These are phyloP conservation scores for Suillus placidus DNA, from an alignment of 768 basidiomycete genomes.

Conservation along the genomic window DNA sequence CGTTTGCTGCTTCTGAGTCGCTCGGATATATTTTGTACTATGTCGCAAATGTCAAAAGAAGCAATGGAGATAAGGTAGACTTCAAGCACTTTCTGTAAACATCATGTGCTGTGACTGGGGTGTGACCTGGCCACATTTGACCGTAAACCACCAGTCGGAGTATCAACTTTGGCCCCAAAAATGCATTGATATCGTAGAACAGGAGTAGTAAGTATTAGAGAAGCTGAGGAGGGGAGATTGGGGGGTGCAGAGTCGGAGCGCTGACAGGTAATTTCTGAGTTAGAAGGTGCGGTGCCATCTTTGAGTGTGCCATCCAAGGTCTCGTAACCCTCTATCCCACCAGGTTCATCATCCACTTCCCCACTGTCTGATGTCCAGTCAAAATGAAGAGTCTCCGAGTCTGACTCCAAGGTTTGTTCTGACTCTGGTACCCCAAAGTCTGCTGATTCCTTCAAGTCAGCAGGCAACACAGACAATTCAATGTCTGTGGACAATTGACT, in stretches of 20 bases:
- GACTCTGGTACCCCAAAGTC: neutral
- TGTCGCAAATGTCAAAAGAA: neutral
- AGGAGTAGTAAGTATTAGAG: neutral
- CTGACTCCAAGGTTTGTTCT: neutral
- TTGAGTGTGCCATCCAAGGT: neutral
- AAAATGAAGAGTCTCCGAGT: neutral
- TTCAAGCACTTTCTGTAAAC: neutral
- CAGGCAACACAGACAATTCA: no score
- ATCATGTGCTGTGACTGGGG: conserved; percentile 7
- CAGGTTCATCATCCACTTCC: neutral
- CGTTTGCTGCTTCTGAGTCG: neutral
- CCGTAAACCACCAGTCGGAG: neutral
- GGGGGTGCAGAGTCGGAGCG: neutral
- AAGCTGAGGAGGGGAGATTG: neutral
- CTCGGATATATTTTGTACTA: neutral
- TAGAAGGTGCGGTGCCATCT: no score
- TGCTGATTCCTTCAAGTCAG: neutral
- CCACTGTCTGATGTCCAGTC: neutral
- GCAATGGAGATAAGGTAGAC: neutral
- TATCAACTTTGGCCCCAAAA: no score
- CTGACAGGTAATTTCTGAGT: no score
- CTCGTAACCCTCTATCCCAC: neutral
- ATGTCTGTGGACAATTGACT: no score
- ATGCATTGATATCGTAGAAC: neutral
- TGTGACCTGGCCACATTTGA: conserved; percentile 4